Evolutionary conservation across 2,329 filamentous ascomycete species (phyloP).

Genomic region (Exophiala bonariae): DNA sequence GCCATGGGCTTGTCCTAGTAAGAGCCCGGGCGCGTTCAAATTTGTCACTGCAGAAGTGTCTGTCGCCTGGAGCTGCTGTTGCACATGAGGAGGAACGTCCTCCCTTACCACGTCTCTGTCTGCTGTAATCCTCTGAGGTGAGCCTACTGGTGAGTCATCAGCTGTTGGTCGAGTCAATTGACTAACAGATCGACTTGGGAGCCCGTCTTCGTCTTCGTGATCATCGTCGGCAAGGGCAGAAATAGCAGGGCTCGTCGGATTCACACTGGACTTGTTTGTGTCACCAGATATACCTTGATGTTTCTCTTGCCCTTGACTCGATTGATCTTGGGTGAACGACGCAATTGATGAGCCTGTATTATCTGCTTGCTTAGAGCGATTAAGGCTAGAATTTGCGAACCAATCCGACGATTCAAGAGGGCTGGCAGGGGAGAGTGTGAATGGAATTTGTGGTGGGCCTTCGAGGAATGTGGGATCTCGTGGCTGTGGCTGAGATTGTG

Average conservation of each 20-base stretch:
- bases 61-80: background rate
- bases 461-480: conserved; percentile 18
- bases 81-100: background rate
- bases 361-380: no score
- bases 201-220: conserved; percentile 5
- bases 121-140: conserved; percentile 3
- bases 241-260: conserved; percentile 18
- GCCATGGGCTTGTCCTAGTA: conserved; percentile 3
- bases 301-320: no score
- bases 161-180: conserved; percentile 17
- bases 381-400: conserved; percentile 14
- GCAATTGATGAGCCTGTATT: no score
- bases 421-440: conserved; percentile 17
- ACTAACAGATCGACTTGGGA: conserved; percentile 21
- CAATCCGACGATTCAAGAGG: conserved; percentile 17
- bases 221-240: conserved; percentile 20
- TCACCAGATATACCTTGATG: no score
- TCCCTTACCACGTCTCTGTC: conserved; percentile 4
- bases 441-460: conserved; percentile 19
- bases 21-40: conserved; percentile 9
- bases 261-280: background rate
- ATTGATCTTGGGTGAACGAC: no score
- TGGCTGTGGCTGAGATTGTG: conserved; percentile 13
- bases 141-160: conserved; percentile 16
- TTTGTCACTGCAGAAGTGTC: background rate